Conservation (phyloP, 2,329 filamentous ascomycete species). For the Berkeleyomyces basicola region DNA sequence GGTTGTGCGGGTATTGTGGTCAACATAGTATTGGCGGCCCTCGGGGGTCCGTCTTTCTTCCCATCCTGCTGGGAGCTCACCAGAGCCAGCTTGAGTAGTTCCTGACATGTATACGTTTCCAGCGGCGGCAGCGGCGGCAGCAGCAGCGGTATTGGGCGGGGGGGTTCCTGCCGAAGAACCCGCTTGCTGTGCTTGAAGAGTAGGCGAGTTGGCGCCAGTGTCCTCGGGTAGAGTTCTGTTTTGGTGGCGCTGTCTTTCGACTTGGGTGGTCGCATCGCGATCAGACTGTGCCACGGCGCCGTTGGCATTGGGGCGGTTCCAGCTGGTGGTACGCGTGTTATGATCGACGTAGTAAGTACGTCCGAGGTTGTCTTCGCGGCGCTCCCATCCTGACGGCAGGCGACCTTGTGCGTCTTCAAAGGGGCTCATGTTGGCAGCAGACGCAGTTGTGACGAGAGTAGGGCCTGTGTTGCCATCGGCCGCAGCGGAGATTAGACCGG, state of each 20-base stretch:
- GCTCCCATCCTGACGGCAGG: slow-evolving; percentile 85
- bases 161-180: slow-evolving; percentile 22
- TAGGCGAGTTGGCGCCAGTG: slow-evolving; percentile 84
- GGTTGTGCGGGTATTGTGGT: slow-evolving; percentile 94
- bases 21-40: slow-evolving; percentile 89
- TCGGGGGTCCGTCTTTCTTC: slow-evolving; percentile 93
- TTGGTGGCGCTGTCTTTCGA: slow-evolving; percentile 84
- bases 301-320: slow-evolving; percentile 73
- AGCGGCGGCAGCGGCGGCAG: slow-evolving; percentile 35
- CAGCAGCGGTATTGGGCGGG: slow-evolving; percentile 14
- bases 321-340: slow-evolving; percentile 90
- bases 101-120: slow-evolving; percentile 82
- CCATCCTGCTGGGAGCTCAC: slow-evolving; percentile 90
- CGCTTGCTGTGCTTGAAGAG: slow-evolving; percentile 40
- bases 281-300: slow-evolving; percentile 57
- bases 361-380: slow-evolving; percentile 84
- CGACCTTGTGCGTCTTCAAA: slow-evolving; percentile 95
- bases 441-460: slow-evolving; percentile 12
- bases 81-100: slow-evolving; percentile 78
- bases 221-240: slow-evolving; percentile 93
- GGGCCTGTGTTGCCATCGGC: background rate
- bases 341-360: slow-evolving; percentile 98
- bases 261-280: slow-evolving; percentile 78
- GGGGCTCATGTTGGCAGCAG: slow-evolving; percentile 48
- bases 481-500: slow-evolving; percentile 12